Conservation (phyloP, 768 basidiomycete genomes). For the Lentinula lateritia region DNA sequence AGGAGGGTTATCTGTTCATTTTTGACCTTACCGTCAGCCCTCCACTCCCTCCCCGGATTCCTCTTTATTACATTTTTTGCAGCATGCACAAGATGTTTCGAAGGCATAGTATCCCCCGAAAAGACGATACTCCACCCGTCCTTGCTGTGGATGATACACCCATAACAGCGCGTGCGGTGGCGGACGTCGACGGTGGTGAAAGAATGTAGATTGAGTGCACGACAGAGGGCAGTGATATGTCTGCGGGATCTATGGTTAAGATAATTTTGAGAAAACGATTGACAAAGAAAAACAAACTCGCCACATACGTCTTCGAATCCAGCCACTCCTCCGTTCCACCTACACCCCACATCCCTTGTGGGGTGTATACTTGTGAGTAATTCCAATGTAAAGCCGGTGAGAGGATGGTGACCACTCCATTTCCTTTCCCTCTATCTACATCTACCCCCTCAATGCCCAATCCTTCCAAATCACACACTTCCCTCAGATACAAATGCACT, state of each 20-base stretch:
- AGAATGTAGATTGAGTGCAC: constrained; percentile 48
- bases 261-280: not conserved
- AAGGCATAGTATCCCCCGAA: constrained; percentile 88
- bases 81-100: constrained; percentile 55
- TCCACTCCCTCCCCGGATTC: too few relatives aligned
- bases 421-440: constrained; percentile 24
- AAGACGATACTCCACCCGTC: constrained; percentile 83
- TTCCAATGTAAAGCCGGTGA: constrained; percentile 52
- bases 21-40: too few relatives aligned
- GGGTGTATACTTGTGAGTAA: constrained; percentile 27
- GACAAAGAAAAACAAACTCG: not conserved
- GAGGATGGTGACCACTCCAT: constrained; percentile 48
- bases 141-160: constrained; percentile 57
- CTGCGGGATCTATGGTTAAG: constrained; percentile 31
- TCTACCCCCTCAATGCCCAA: constrained; percentile 46
- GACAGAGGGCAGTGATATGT: constrained; percentile 40
- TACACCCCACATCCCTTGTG: constrained; percentile 35
- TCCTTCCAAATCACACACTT: constrained; percentile 66
- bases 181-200: constrained; percentile 67
- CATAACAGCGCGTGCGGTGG: constrained; percentile 73
- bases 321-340: constrained; percentile 42
- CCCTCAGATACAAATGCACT: constrained; percentile 64
- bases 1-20: constrained; percentile 49
- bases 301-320: constrained; percentile 31
- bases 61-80: constrained; percentile 41